phyloP scores from a whole-genome alignment of 257 asterid species.

The Lavandula angustifolia region DNA sequence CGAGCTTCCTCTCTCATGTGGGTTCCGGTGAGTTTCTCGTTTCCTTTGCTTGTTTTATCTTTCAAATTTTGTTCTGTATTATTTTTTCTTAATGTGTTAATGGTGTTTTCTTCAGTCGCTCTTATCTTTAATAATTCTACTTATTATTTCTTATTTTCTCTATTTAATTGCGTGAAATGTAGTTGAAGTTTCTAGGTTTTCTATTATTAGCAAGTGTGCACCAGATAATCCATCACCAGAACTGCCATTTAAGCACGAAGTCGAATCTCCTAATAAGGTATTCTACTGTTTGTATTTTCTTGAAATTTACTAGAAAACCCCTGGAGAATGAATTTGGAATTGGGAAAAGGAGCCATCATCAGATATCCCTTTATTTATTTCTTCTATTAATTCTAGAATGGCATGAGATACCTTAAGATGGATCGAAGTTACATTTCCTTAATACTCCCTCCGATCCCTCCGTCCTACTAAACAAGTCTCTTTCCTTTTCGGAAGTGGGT shows the following conservation, averaged over 20 bases:
- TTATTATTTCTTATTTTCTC: not conserved
- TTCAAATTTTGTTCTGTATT: not conserved
- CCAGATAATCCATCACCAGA: constrained; percentile 41
- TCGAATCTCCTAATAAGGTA: constrained; percentile 48
- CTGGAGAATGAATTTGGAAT: not conserved
- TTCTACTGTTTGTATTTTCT: constrained; percentile 18
- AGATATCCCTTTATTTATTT: not conserved
- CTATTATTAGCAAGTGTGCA: constrained; percentile 37
- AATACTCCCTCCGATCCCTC: no score
- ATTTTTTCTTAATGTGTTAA: constrained; percentile 3
- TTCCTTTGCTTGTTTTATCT: not conserved
- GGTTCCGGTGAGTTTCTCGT: constrained; percentile 35
- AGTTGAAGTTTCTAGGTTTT: constrained; percentile 45
- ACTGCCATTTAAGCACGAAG: constrained; percentile 35
- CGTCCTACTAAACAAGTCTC: no score
- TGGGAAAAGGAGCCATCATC: not conserved
- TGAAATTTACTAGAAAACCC: not conserved
- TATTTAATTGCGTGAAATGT: constrained; percentile 21
- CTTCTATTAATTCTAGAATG: no score
- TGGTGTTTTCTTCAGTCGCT: not conserved
- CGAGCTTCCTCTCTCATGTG: constrained; percentile 26
- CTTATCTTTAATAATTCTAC: no score
- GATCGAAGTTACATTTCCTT: not conserved
- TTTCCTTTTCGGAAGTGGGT: no score
- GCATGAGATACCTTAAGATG: not conserved